Percentiles rank a stretch among this genome's conserved stretches.
These are phyloP conservation scores for Solanum verrucosum DNA, from an alignment of 257 asterid species.

Conservation along the genomic window DNA sequence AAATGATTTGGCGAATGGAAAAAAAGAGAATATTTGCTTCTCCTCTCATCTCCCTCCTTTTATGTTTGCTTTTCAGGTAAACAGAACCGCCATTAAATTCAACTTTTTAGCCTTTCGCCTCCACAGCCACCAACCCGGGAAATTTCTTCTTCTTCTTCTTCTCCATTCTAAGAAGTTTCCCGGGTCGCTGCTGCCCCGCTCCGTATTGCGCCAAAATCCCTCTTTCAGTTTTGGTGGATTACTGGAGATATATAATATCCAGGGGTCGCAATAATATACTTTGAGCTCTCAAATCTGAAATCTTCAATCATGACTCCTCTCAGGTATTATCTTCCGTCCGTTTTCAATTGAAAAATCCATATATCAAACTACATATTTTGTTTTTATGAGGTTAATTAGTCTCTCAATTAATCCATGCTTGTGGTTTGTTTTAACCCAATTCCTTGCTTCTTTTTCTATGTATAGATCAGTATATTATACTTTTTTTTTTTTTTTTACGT, in stretches of 20 bases:
- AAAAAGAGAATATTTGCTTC: not conserved
- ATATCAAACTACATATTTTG: no score
- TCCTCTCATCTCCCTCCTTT: not conserved
- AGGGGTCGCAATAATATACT: not conserved
- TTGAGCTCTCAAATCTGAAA: not conserved
- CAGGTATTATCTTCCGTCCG: not conserved
- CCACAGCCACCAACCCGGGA: not conserved
- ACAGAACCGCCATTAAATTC: not conserved
- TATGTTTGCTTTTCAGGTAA: not conserved
- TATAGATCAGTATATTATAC: not conserved
- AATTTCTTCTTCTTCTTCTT: not conserved
- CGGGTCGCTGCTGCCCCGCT: not conserved
- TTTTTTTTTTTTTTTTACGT: not conserved
- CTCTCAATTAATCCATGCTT: no score
- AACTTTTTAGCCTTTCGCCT: not conserved
- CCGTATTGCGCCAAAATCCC: not conserved
- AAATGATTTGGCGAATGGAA: not conserved
- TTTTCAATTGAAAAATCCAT: no score
- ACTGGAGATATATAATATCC: no score
- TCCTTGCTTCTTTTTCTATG: not conserved
- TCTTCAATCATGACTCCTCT: constrained; percentile 19
- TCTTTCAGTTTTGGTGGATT: not conserved
- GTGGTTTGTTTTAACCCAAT: not conserved
- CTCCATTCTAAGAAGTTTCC: not conserved
- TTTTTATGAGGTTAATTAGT: no score